Evolutionary conservation across 441 rosid genomes (phyloP).

Genomic region (Syzygium malaccense): DNA sequence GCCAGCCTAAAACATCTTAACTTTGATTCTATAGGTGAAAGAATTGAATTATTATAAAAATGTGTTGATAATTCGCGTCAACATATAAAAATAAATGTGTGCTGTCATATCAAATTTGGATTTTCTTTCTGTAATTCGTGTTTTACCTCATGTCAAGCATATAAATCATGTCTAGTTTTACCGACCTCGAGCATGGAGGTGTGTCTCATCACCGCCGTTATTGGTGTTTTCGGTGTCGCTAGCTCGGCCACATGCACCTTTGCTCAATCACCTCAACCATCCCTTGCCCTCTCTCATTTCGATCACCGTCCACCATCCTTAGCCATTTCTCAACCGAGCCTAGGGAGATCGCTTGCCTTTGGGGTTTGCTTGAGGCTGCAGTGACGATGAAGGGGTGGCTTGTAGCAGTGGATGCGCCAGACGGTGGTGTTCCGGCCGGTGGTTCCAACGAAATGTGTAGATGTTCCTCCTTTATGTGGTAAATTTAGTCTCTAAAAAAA

Average conservation of each 20-base stretch:
- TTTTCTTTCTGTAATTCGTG: neutral
- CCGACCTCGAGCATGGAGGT: too few species aligned
- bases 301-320: neutral
- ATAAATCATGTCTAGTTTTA: too few species aligned
- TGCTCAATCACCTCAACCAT: neutral
- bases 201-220: neutral
- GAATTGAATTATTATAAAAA: neutral
- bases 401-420: neutral
- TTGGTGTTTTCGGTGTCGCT: neutral
- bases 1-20: neutral
- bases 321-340: neutral
- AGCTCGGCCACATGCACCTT: neutral
- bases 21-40: neutral
- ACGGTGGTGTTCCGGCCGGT: neutral
- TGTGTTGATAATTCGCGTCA: too few species aligned
- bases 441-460: too few species aligned
- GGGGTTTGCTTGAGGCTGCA: neutral
- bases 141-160: neutral
- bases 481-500: neutral
- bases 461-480: neutral
- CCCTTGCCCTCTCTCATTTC: neutral
- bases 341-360: neutral
- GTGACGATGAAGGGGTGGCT: neutral
- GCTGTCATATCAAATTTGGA: neutral
- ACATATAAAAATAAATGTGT: too few species aligned